Conservation (phyloP, 305 asterid genomes). For the Fraxinus baroniana region DNA sequence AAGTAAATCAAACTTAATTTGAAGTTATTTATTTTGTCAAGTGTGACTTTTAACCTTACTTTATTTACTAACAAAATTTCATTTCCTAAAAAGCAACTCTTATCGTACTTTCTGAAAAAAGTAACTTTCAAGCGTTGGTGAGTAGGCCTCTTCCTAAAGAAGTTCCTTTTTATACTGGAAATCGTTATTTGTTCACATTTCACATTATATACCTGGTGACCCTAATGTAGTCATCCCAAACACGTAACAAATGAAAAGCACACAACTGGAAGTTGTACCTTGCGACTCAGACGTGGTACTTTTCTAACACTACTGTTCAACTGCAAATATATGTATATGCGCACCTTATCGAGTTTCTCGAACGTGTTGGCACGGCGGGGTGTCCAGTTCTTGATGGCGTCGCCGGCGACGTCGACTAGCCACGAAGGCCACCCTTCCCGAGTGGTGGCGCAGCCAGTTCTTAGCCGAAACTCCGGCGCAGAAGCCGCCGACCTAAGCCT, state of each 20-base stretch:
- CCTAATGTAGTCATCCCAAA: background rate
- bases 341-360: slow-evolving; percentile 20
- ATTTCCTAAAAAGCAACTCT: background rate
- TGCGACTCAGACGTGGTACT: background rate
- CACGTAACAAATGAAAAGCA: background rate
- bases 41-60: background rate
- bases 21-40: background rate
- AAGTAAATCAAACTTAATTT: background rate
- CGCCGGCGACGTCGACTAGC: slow-evolving; percentile 9
- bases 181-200: background rate
- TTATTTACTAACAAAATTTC: background rate
- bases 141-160: background rate
- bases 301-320: background rate
- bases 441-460: background rate
- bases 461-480: background rate
- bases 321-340: background rate
- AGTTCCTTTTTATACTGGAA: background rate
- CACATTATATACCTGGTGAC: background rate
- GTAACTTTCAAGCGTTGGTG: background rate
- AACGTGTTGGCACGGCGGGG: slow-evolving; percentile 18
- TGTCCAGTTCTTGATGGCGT: slow-evolving; percentile 15
- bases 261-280: background rate
- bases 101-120: background rate
- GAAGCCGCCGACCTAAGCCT: background rate
- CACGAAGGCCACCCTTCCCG: slow-evolving; percentile 21